These are phyloP conservation scores for Fusarium subtropicale DNA, from an alignment of 2,329 filamentous ascomycete genomes.

Conservation along the genomic window DNA sequence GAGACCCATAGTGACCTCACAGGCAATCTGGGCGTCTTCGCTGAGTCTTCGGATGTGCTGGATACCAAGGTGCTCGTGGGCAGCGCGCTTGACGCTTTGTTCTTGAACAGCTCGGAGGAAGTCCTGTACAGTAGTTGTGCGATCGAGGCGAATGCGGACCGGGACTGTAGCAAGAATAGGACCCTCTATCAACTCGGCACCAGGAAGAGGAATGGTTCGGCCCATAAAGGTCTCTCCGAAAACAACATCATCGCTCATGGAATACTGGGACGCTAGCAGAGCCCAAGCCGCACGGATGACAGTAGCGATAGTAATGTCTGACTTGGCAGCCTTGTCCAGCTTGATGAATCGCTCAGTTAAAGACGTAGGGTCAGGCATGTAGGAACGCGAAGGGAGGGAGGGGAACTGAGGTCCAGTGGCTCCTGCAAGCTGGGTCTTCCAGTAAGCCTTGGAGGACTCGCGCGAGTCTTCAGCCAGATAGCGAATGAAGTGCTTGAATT, in stretches of 20 bases:
- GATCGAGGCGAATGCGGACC: slow-evolving; percentile 42
- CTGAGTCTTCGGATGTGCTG: slow-evolving; percentile 56
- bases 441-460: slow-evolving; percentile 41
- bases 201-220: slow-evolving; percentile 45
- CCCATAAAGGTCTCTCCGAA: slow-evolving; percentile 50
- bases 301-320: slow-evolving; percentile 42
- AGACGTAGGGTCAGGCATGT: slow-evolving; percentile 40
- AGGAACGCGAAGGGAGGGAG: slow-evolving; percentile 41
- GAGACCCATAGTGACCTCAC: slow-evolving; percentile 66
- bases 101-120: slow-evolving; percentile 47
- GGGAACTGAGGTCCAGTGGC: slow-evolving; percentile 45
- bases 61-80: slow-evolving; percentile 50
- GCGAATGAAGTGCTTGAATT: slow-evolving; percentile 47
- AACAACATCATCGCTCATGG: slow-evolving; percentile 46
- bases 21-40: slow-evolving; percentile 63
- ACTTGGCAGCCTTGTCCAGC: slow-evolving; percentile 35
- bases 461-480: slow-evolving; percentile 36
- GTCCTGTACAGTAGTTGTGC: slow-evolving; percentile 37
- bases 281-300: slow-evolving; percentile 48
- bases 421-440: slow-evolving; percentile 41
- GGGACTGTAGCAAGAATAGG: slow-evolving; percentile 48
- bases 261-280: slow-evolving; percentile 43
- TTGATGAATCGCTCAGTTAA: slow-evolving; percentile 37
- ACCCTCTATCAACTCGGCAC: slow-evolving; percentile 48
- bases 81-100: slow-evolving; percentile 43